These are phyloP conservation scores for Geranium brycei DNA, from an alignment of 345 rosid genomes.

Conservation along the genomic window DNA sequence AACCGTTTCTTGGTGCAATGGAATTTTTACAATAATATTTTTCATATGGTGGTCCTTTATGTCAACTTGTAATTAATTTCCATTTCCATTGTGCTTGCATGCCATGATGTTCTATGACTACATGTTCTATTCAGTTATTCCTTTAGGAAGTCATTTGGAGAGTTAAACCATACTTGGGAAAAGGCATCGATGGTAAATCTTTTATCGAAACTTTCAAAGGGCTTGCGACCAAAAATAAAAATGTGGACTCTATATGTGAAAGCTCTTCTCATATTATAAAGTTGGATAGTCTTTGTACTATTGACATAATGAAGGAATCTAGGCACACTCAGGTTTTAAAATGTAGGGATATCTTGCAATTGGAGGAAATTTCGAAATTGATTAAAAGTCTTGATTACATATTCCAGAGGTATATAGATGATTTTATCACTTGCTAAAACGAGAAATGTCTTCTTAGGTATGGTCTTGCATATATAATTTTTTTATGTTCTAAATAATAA, in stretches of 20 bases:
- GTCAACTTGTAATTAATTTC: too few species aligned
- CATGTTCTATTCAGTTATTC: conserved; percentile 40
- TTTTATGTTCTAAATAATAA: not conserved
- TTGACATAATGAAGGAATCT: conserved; percentile 25
- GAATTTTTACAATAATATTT: conserved; percentile 8
- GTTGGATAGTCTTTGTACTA: conserved; percentile 27
- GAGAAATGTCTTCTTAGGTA: conserved; percentile 43
- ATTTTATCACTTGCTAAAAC: conserved; percentile 29
- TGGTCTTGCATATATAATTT: not conserved
- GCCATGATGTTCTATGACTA: too few species aligned
- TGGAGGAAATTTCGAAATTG: conserved; percentile 23
- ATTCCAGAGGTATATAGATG: conserved; percentile 24
- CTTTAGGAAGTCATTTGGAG: conserved; percentile 37
- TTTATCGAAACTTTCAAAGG: conserved; percentile 28
- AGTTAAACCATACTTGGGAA: conserved; percentile 12
- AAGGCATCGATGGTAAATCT: conserved; percentile 19
- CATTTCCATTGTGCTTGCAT: not conserved
- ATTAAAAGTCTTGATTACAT: conserved; percentile 30
- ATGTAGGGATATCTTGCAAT: conserved; percentile 41
- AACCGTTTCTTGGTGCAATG: conserved; percentile 25
- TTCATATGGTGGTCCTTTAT: not conserved
- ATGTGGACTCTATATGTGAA: conserved; percentile 19
- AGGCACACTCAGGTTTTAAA: conserved; percentile 30
- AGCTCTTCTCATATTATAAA: conserved; percentile 28
- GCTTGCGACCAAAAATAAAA: conserved; percentile 36